Conservation (phyloP, 2,329 filamentous ascomycete species). For the Aureobasidium uvarum region DNA sequence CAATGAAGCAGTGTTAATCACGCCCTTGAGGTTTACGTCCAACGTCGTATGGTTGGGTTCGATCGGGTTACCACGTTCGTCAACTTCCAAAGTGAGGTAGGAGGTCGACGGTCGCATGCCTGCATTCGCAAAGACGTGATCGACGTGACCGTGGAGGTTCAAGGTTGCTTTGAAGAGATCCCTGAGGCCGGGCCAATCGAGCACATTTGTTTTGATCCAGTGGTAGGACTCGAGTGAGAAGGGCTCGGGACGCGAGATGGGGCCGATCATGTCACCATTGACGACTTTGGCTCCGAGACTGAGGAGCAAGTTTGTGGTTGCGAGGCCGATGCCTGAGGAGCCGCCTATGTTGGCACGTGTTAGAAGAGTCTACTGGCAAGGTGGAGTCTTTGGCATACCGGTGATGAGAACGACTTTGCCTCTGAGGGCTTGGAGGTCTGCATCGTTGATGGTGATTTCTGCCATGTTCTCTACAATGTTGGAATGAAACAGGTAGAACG, state of each 20-base stretch:
- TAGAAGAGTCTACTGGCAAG: constrained; percentile 20
- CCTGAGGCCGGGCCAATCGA: constrained; percentile 52
- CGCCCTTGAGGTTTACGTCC: constrained; percentile 46
- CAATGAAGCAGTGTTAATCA: constrained; percentile 44
- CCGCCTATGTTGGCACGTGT: constrained; percentile 44
- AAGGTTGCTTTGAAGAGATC: constrained; percentile 53
- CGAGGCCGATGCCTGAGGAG: constrained; percentile 61
- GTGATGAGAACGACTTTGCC: constrained; percentile 21
- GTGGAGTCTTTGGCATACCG: background rate
- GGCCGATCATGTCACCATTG: constrained; percentile 53
- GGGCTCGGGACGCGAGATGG: constrained; percentile 27
- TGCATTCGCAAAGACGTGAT: constrained; percentile 48
- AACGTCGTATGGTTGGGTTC: constrained; percentile 40
- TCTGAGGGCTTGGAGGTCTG: constrained; percentile 40
- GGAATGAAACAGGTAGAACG: background rate
- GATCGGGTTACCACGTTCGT: constrained; percentile 37
- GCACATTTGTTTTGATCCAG: constrained; percentile 37
- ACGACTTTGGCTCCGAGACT: constrained; percentile 56
- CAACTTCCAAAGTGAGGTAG: constrained; percentile 37
- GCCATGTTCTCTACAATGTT: constrained; percentile 2
- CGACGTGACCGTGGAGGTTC: constrained; percentile 43
- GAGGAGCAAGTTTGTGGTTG: constrained; percentile 54
- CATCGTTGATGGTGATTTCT: constrained; percentile 46
- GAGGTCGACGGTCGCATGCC: constrained; percentile 49
- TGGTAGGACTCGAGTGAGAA: constrained; percentile 27